Base-by-base conservation (phyloP, 139 green algal genomes). In the Auxenochlorella pyrenoidosa region DNA sequence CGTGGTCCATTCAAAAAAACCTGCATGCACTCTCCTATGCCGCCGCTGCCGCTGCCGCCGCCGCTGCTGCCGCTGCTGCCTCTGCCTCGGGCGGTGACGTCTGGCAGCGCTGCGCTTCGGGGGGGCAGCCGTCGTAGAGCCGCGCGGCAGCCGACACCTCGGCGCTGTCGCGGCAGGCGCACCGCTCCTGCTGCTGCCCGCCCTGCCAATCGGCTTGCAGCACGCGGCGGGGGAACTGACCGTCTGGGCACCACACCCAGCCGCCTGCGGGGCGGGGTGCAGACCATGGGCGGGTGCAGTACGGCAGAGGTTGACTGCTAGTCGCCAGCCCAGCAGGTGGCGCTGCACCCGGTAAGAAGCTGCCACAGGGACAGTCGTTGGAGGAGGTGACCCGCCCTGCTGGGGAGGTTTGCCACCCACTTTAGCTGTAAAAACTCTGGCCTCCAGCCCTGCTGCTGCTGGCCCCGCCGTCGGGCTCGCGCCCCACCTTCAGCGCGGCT, bases 211-310 rank as follows among this genome's bases (percentile, higher is more conserved):
- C 86, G 26, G 84, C 73, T 5, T 86, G 41, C 60, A 85, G 38
- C 40, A 95, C 51, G 60, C 72, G n/a, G 43, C 93, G 93, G 13
- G 93, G 93, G 79, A 93, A 92, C 79, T 88, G 83, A 26, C 90
- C 92, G 34, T 78, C 88, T n/a, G 92, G 85, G 82, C 93, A 96
- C 92, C 92, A 96, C 40, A 96, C 93, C n/a, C 73, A 85, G 10
- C 90, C 89, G 43, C 93, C 93, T 95, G 91, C 66, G 85, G 22
- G 10, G 70, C 0, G 8, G n/a, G 32, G 12, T 26, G 43, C n/a
- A n/a, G n/a, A 13, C 10, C 13, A 63, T 2, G 54, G 3, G 54
- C 16, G 16, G 54, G 18, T 13, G 54, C 15, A 8, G 18, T 24
- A 13, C 2, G 13, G 16, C 54, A 63, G 18, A 63, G 22, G 54